Base-by-base conservation (phyloP, 2,329 filamentous ascomycete species). In the Fusarium domesticum region DNA sequence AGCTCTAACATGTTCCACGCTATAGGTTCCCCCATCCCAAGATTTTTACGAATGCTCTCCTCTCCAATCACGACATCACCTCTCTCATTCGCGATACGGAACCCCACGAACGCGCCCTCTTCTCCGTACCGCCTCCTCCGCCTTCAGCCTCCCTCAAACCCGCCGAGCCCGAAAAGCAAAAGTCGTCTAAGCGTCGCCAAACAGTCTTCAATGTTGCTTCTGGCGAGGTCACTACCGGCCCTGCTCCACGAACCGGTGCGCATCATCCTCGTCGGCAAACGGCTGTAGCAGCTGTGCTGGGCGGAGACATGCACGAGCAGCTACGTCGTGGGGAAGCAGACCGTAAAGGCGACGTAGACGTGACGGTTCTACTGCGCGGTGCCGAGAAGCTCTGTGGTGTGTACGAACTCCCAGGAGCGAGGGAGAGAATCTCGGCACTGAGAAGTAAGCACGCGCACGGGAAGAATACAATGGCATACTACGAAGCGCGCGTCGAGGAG, bases 61-160 rank as follows among this genome's bases (percentile, higher is more conserved):
- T 97, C 37, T 84, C 85, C 44, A 84, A 84, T 55, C 85, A 91
- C 67, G 93, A 98, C 67, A 97, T 98, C 57, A 97, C 93, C 4
- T 81, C 88, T 11, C 74, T 98, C 37, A 96, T 98, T 61, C 87
- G 93, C 48, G 93, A 98, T 66, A 96, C 92, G 4, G 93, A 98
- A 68, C 73, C 86, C 17, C 92, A 97, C 70, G 93, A 98, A 67
- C 86, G 91, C 60, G 92, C 92, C 6, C 81, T 98, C 15, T 98
- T 97, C 73, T 95, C 92, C 30, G 84, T 96, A 1, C 90, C 92
- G 1, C 83, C 87, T 1, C 83, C 87, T 0, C 81, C 87, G 1
- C 77, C 62, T 32, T 71, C 60, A 39, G 68, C 61, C 51, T 72
- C 45, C 31, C 41, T 54, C 10, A 54, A 60, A 8, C 63, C 65